Base-by-base conservation (phyloP, 2,329 filamentous ascomycete species). In the Colletotrichum higginsianum region DNA sequence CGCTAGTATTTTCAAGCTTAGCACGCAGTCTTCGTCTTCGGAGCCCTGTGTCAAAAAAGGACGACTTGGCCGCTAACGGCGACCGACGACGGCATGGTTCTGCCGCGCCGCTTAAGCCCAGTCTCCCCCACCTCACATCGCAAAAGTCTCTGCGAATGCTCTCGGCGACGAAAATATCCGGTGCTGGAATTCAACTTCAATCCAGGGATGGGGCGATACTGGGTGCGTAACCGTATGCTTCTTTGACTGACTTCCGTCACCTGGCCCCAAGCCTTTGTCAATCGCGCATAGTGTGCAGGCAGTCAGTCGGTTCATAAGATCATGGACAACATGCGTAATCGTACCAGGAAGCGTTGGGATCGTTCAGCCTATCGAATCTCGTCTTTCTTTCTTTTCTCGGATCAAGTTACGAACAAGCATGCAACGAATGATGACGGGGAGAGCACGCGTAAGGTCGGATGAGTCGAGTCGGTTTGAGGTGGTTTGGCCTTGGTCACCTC, bases 401-500 rank as follows among this genome's bases (percentile, higher is more conserved):
- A 38, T 52, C 18, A 65, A 63, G 52, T 68, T 50, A 23, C 26
- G 52, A 38, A 50, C 30, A 42, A 58, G 35, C 42, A 63, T 58
- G 65, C 57, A 63, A 62, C 50, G 57, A 58, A 67, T 67, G 35
- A 57, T 18, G 50, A 16, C 46, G 42, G 38, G 62, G 53, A 56
- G 67, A 61, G 30, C 21, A 38, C 23, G 63, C 61, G 42, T 42
- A 50, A 50, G 57, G 50, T 56, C 49, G 40, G 58, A 71, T 58
- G 64, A 71, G 21, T 46, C 58, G 58, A 62, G 58, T 44, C 30
- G 46, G 68, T 68, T 67, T 63, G 68, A 63, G 57, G 38, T 26
- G 50, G 58, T 63, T 71, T 63, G 68, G 63, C 68, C 55, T 58
- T 56, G 21, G 46, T 65, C 21, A 47, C 40, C 50, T 56, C 64